Conservation (phyloP, 805 yeast species). For the Candida michaelii region DNA sequence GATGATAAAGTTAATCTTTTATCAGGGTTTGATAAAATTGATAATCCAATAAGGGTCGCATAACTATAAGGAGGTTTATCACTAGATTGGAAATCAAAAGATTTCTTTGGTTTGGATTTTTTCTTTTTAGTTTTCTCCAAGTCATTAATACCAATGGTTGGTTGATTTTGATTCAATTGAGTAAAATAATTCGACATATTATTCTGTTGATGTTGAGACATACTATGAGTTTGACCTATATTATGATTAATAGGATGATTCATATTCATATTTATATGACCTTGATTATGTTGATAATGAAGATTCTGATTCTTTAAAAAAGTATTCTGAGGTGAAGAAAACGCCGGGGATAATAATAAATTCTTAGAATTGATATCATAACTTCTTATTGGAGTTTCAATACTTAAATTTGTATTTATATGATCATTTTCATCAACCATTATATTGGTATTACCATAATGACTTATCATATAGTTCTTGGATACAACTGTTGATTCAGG, state of each 20-base stretch:
- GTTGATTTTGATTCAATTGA: not conserved
- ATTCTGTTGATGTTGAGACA: no score
- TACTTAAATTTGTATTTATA: constrained; percentile 5
- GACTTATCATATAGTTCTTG: constrained; percentile 6
- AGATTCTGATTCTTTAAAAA: constrained; percentile 2
- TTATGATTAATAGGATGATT: not conserved
- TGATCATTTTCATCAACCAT: constrained; percentile 6
- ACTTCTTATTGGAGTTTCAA: constrained; percentile 14
- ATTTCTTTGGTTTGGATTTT: constrained; percentile 31
- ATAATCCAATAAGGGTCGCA: constrained; percentile 91
- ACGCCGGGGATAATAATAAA: constrained; percentile 38
- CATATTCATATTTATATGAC: not conserved
- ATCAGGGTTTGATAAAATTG: constrained; percentile 76
- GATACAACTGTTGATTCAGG: constrained; percentile 20
- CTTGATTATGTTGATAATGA: not conserved
- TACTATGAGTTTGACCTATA: not conserved
- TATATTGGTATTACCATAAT: not conserved
- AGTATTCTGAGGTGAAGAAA: constrained; percentile 48
- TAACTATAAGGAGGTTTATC: constrained; percentile 91
- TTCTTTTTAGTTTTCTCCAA: constrained; percentile 13
- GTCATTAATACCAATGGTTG: constrained; percentile 7
- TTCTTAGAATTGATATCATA: constrained; percentile 16
- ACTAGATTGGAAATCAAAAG: constrained; percentile 50
- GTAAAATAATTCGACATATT: not conserved
- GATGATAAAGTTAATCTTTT: constrained; percentile 50